Evolutionary conservation across 768 basidiomycete species (phyloP).

Genomic region (Pleurotus ostreatus): DNA sequence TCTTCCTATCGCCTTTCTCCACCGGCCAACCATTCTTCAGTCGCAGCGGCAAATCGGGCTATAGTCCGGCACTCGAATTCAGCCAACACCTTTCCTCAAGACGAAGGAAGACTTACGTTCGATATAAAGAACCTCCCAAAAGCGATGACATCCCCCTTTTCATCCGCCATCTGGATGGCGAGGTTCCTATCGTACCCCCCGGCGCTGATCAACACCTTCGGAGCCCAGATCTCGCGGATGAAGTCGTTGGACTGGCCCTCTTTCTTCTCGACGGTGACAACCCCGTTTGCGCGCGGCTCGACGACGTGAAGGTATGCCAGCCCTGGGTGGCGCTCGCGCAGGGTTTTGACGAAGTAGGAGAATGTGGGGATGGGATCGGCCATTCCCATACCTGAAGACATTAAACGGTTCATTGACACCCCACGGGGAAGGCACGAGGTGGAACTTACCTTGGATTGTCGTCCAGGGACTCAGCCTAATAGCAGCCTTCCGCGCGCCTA

Average conservation of each 20-base stretch:
- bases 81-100: not conserved
- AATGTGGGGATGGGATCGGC: constrained; percentile 31
- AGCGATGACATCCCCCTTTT: constrained; percentile 20
- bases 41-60: constrained; percentile 31
- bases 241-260: constrained; percentile 16
- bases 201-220: constrained; percentile 23
- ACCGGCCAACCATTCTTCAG: constrained; percentile 23
- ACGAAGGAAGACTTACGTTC: constrained; percentile 25
- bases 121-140: constrained; percentile 32
- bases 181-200: constrained; percentile 28
- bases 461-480: constrained; percentile 42
- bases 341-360: constrained; percentile 22
- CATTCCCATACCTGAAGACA: constrained; percentile 29
- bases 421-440: not conserved
- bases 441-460: constrained; percentile 22
- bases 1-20: constrained; percentile 18
- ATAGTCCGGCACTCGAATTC: not conserved
- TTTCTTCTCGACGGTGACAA: not conserved
- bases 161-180: constrained; percentile 23
- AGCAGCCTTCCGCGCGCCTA: constrained; percentile 39
- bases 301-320: constrained; percentile 40
- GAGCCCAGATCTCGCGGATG: constrained; percentile 21
- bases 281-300: constrained; percentile 22
- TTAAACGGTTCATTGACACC: constrained; percentile 1
- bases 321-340: constrained; percentile 23